Base-by-base conservation (phyloP, 2,329 filamentous ascomycete species). In the Fusarium sp. region DNA sequence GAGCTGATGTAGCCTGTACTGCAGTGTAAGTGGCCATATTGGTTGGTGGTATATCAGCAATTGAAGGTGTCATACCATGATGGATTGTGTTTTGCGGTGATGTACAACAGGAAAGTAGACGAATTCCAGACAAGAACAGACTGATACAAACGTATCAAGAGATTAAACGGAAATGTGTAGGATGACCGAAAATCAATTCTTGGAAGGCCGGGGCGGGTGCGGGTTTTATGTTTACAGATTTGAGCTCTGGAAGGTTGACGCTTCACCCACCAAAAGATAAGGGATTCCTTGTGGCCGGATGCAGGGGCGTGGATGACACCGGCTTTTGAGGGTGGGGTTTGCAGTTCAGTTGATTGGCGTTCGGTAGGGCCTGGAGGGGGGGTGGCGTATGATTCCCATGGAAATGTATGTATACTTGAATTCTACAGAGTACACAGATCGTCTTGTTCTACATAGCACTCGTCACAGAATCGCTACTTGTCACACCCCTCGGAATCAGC, bases 291-390 rank as follows among this genome's bases (percentile, higher is more conserved):
- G 67, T 60, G 61, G 47, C 61, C 67, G 63, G 61, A 65, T 70
- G 67, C 67, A 70, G 67, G 67, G 67, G 67, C 67, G 67, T 70
- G 63, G 55, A 44, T 69, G 67, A 57, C 66, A 66, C 67, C 63
- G 65, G 67, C 62, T 61, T 23, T 56, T 25, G 49, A 63, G 8
- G 32, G 60, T 63, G 59, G 60, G 60, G 54, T 54, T 51, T 14
- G 7, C 37, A 17, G 35, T 45, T 48, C 41, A 47, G 49, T 44
- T 45, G 50, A 67, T 67, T 67, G 66, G 61, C 32, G 33, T n/a
- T 50, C 46, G 57, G 43, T 48, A 56, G 33, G 53, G 33, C 38
- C 46, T 39, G 49, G 19, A n/a, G n/a, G 48, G 44, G 56, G 66
- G 57, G 56, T 62, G 58, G 60, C 44, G 57, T 52, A 15, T 27